Evolutionary conservation across 2,329 filamentous ascomycete species (phyloP), one percentile per base, ranked within the genome.

Genomic region (Ambrosiella beaveri): DNA sequence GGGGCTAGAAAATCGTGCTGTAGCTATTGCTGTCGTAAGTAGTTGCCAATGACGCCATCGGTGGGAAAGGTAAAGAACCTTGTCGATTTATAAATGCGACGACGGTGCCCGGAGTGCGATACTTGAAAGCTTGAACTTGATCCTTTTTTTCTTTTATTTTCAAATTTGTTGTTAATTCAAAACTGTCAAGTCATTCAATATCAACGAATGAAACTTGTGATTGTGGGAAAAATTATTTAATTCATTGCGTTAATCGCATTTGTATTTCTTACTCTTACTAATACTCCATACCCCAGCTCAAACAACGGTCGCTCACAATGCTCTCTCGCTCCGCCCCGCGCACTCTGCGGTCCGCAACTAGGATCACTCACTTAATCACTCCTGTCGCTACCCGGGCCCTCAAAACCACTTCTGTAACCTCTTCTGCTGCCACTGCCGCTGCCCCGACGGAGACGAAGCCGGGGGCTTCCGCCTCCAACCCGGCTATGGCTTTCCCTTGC

Each of bases 401-500:
- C 44, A 36, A 41, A 27, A 53, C 52, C 45, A 38, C 57, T 39
- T 49, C 56, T 12, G 41, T 59, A 17, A 45, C 61, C 15, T 40
- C 58, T 9, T 17, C 49, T 27, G 57, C 44, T 47, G 38, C 57
- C 19, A n/a, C 49, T 9, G 17, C 45, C 54, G 49, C 12, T 13
- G 7, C 47, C 2, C 13, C 62, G 41, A 60, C 62, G 0, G 13
- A 27, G 27, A 27, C 27, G 27, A 27, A 27, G 27, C 27, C 27
- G 3, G 27, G 59, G 0, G 35, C 62, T 37, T 64, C 63, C 27
- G 77, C 80, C 1, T 87, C 86, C 3, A 95, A 95, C 66, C 87
- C 88, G 2, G 85, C 88, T 63, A 85, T 95, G 76, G 82, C 86
- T 0, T 95, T 95, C 65, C 89, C 89, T 2, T 95, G 89, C 67